phyloP scores from a whole-genome alignment of 768 basidiomycete genomes.

The Collybiopsis confluens region DNA sequence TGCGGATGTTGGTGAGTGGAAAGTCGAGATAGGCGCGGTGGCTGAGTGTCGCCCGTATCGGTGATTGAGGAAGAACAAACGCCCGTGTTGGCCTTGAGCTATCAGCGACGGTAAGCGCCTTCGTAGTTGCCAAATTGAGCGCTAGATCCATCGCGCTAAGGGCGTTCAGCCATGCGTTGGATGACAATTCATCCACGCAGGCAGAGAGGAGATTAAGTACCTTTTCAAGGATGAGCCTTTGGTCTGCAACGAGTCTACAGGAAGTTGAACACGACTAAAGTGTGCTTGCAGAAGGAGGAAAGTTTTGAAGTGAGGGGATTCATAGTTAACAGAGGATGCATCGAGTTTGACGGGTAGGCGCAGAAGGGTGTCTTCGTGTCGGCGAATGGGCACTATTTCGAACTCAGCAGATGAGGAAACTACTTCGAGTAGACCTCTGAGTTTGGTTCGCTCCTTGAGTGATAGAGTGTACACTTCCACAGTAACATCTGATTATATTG shows the following conservation, averaged over 20 bases:
- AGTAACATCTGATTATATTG: constrained; percentile 67
- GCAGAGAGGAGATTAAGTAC: constrained; percentile 89
- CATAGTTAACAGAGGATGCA: constrained; percentile 62
- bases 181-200: constrained; percentile 97
- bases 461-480: constrained; percentile 97
- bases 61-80: too few species aligned
- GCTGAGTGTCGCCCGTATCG: too few species aligned
- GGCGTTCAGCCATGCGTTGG: constrained; percentile 92
- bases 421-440: constrained; percentile 94
- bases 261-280: constrained; percentile 89
- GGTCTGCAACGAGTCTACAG: constrained; percentile 94
- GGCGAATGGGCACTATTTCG: constrained; percentile 89
- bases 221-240: constrained; percentile 82
- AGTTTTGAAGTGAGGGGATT: constrained; percentile 96
- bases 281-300: constrained; percentile 96
- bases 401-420: constrained; percentile 97
- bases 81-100: too few species aligned
- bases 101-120: too few species aligned
- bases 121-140: too few species aligned
- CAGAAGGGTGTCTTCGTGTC: constrained; percentile 83
- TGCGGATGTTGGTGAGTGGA: too few species aligned
- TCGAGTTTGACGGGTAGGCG: constrained; percentile 93
- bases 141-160: constrained; percentile 96
- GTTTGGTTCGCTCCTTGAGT: constrained; percentile 92
- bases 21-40: too few species aligned